Evolutionary conservation across 202 grass and related monocot genomes (phyloP).

Genomic region (Carex sylvatica): DNA sequence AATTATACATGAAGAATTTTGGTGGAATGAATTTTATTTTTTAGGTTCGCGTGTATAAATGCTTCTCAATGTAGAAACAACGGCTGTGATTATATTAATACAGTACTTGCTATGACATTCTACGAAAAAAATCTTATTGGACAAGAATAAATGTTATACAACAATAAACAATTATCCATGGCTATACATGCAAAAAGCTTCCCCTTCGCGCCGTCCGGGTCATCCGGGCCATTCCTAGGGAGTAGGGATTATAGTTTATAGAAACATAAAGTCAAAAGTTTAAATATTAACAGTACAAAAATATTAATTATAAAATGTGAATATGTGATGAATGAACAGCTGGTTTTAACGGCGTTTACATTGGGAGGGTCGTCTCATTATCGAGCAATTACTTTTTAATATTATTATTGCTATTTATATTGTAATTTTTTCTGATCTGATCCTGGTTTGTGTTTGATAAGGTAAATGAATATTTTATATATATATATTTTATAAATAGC

Average conservation of each 20-base stretch:
- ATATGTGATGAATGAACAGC: neutral
- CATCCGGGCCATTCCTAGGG: neutral
- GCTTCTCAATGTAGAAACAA: neutral
- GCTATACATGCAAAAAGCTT: neutral
- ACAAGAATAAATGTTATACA: neutral
- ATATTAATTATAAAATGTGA: neutral
- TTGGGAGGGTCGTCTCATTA: neutral
- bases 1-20: slow-evolving; percentile 17
- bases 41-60: slow-evolving; percentile 15
- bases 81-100: slow-evolving; percentile 12
- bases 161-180: neutral
- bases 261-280: neutral
- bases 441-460: neutral
- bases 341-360: neutral
- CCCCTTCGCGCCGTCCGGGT: neutral
- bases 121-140: neutral
- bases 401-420: too few relatives aligned
- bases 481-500: too few relatives aligned
- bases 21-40: neutral
- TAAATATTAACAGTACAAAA: neutral
- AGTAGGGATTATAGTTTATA: neutral
- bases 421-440: neutral
- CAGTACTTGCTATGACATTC: neutral
- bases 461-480: too few relatives aligned
- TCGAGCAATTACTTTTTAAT: neutral